phyloP scores from a whole-genome alignment of 306 rosid genomes.

The Vigna mungo region DNA sequence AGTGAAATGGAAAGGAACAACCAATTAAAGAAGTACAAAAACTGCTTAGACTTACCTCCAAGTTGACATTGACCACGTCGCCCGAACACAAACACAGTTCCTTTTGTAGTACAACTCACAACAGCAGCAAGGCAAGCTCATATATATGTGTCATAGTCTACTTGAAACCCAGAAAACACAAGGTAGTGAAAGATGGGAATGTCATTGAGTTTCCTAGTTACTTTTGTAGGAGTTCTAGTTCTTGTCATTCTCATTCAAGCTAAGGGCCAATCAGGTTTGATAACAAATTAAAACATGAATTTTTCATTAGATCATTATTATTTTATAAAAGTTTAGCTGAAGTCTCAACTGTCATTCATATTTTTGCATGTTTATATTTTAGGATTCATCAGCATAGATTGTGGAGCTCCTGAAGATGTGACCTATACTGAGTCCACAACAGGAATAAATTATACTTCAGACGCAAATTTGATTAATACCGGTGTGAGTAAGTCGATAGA shows the following conservation, averaged over 20 bases:
- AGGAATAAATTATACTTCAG: no score
- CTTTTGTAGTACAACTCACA: no score
- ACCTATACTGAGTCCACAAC: conserved; percentile 38
- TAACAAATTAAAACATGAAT: conserved; percentile 10
- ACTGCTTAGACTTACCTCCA: no score
- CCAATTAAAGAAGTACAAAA: no score
- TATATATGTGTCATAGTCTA: not conserved
- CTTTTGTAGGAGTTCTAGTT: conserved; percentile 20
- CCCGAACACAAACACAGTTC: no score
- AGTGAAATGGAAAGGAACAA: no score
- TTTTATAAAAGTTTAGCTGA: not conserved
- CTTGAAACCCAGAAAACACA: not conserved
- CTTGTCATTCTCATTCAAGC: conserved; percentile 45
- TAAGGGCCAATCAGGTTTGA: conserved; percentile 59
- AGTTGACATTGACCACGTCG: no score
- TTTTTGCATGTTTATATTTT: not conserved
- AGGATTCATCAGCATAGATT: conserved; percentile 60
- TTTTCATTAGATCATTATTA: not conserved
- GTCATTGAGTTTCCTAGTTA: conserved; percentile 16
- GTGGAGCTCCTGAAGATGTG: conserved; percentile 42
- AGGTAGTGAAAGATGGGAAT: conserved; percentile 19
- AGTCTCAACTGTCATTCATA: not conserved
- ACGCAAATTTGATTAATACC: conserved; percentile 42
- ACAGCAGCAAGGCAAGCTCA: no score
- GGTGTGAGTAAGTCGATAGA: no score